Evolutionary conservation across 305 asterid genomes (phyloP).

Genomic region (Euphrasia arctica): DNA sequence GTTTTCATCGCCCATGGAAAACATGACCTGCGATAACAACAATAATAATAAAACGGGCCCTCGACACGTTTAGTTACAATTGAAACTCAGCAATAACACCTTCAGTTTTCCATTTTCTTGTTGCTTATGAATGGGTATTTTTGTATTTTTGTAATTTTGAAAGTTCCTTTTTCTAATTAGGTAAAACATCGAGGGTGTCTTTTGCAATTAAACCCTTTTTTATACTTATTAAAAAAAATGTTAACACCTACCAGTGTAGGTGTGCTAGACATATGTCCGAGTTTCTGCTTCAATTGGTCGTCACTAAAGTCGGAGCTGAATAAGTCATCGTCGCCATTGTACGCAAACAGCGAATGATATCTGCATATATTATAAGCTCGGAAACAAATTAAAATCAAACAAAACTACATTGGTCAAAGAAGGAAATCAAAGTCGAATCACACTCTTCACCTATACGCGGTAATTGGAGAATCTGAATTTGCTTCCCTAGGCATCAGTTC

Average conservation of each 20-base stretch:
- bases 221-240: neutral
- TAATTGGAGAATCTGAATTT: conserved; percentile 75
- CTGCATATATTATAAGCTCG: conserved; percentile 33
- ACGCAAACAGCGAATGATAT: conserved; percentile 82
- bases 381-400: conserved; percentile 10
- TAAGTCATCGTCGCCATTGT: conserved; percentile 94
- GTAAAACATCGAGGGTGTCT: neutral
- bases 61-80: no score
- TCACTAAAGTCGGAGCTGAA: conserved; percentile 96
- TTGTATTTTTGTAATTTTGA: neutral
- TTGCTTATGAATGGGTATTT: neutral
- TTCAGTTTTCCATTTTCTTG: no score
- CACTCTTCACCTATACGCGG: conserved; percentile 68
- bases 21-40: conserved; percentile 53
- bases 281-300: conserved; percentile 78
- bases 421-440: neutral
- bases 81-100: no score
- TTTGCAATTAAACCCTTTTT: no score
- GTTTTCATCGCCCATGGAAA: conserved; percentile 89
- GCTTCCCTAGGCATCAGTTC: conserved; percentile 92
- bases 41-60: neutral
- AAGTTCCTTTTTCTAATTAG: neutral
- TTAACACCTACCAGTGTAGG: conserved; percentile 71
- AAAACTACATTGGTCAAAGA: neutral
- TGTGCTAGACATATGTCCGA: conserved; percentile 90